Conservation (phyloP, 441 rosid species). For the Flueggea neowawraea region DNA sequence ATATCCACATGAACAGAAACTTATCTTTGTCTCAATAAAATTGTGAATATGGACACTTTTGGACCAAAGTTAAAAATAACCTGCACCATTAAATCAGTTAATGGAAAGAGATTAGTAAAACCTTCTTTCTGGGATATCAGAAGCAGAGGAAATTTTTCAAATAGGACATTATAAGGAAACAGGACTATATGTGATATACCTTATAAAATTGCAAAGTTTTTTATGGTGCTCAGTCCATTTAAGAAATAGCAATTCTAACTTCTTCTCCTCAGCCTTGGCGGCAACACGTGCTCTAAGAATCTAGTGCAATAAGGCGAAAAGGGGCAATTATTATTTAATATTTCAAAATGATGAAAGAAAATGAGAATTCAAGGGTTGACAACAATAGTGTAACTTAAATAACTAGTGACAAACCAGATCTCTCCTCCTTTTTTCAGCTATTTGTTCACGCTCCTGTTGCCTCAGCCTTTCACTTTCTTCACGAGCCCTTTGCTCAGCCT, state of each 20-base stretch:
- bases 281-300: slow-evolving; percentile 89
- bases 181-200: slow-evolving; percentile 34
- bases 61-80: slow-evolving; percentile 98
- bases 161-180: background rate
- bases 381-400: slow-evolving; percentile 5
- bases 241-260: slow-evolving; percentile 57
- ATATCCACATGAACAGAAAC: slow-evolving; percentile 74
- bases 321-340: background rate
- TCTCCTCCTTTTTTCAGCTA: slow-evolving; percentile 84
- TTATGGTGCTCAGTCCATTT: slow-evolving; percentile 78
- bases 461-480: slow-evolving; percentile 92
- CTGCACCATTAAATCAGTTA: slow-evolving; percentile 41
- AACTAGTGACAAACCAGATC: slow-evolving; percentile 62
- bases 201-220: slow-evolving; percentile 86
- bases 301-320: slow-evolving; percentile 23
- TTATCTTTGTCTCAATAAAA: slow-evolving; percentile 70
- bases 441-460: slow-evolving; percentile 80
- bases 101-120: slow-evolving; percentile 10
- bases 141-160: background rate
- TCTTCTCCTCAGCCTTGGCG: slow-evolving; percentile 84
- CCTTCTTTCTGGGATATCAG: too few species aligned
- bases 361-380: background rate
- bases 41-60: slow-evolving; percentile 96
- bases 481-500: slow-evolving; percentile 88
- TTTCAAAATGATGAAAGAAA: too few species aligned